These are phyloP conservation scores for Hemileccinum rubropunctum DNA, from an alignment of 768 basidiomycete genomes.

Conservation along the genomic window DNA sequence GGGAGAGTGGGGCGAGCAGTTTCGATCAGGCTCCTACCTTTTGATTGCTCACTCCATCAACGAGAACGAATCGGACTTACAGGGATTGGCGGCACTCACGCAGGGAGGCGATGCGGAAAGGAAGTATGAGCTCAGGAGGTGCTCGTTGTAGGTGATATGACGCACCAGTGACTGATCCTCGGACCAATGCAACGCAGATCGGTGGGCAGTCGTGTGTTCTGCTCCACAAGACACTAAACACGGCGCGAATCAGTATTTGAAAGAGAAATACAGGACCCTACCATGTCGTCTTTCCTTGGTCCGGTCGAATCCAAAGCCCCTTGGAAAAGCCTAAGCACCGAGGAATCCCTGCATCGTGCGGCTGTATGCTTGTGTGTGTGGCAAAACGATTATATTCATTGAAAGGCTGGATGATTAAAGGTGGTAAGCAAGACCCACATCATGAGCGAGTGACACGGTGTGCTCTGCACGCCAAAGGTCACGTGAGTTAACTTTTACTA, in stretches of 20 bases:
- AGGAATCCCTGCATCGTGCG: neutral
- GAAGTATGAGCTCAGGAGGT: conserved; percentile 1
- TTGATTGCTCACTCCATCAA: neutral
- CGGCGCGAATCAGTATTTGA: conserved; percentile 2
- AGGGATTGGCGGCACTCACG: neutral
- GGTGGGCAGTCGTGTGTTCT: neutral
- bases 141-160: neutral
- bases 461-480: neutral
- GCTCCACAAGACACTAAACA: neutral
- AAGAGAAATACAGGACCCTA: neutral
- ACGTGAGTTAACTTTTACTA: conserved; percentile 12
- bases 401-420: conserved; percentile 1
- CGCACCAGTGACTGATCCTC: conserved; percentile 15
- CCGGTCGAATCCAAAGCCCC: neutral
- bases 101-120: neutral
- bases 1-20: neutral
- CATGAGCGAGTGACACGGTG: neutral
- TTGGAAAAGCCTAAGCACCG: neutral
- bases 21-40: neutral
- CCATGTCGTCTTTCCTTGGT: neutral
- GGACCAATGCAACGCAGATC: conserved; percentile 1
- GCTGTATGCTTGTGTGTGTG: neutral
- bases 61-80: conserved; percentile 1
- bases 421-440: neutral
- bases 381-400: neutral